Evolutionary conservation across 2,329 filamentous ascomycete species (phyloP), one percentile per base, ranked within the genome.

Genomic region (Alternaria burnsii): DNA sequence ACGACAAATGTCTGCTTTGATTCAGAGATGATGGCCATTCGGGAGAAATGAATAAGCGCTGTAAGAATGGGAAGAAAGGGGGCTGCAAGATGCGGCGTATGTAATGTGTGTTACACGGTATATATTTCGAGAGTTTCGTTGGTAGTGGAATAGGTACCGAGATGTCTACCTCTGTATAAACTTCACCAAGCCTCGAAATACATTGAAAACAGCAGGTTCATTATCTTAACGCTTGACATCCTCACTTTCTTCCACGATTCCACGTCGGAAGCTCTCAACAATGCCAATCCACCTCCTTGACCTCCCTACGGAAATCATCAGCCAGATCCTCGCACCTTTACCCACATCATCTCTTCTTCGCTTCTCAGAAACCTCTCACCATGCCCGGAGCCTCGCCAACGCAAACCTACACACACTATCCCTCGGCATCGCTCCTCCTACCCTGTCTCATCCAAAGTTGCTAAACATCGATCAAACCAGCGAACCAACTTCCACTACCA

Each of bases 371-470:
- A 76, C 76, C n/a, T 78, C 63, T 2, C 71, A 57, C 3, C 54
- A 61, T 32, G 68, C 70, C 24, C 71, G 74, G 38, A 41, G 43
- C 5, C 66, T 80, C 12, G 75, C 76, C 10, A 69, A 63, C 16
- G 68, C 71, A 26, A 77, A 70, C 51, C 63, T 79, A 5, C 71
- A 73, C 43, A 88, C 82, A 89, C 92, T 97, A 80, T 97, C 94
- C 20, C 95, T 87, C 10, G 89, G 81, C 38, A 93, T 88, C 84
- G 36, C 89, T 0, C 87, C 87, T n/a, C 42, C 40, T 18, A 14
- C 11, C 14, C 16, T n/a, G 14, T 22, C 16, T n/a, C 26, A 16
- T 14, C 38, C 18, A 22, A 55, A 34, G 2, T 12, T 36, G 14
- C 46, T 50, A 22, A 14, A 50, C 5, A 9, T 16, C 11, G 20